These are phyloP conservation scores for Saururus chinensis DNA, from an alignment of 164 flowering plant genomes.

Conservation along the genomic window DNA sequence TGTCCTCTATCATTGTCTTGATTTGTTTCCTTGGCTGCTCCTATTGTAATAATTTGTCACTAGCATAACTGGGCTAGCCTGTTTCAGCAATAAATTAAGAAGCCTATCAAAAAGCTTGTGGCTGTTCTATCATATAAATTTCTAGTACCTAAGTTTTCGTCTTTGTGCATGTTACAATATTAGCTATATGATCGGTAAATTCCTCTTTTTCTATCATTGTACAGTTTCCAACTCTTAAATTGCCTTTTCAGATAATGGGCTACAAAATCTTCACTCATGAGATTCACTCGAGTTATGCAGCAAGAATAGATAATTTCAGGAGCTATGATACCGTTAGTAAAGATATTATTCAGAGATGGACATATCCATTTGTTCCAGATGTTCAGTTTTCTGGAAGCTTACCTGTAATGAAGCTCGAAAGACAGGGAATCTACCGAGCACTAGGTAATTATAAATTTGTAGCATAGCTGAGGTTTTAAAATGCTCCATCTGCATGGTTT, in stretches of 20 bases:
- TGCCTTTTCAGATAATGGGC: slow-evolving; percentile 68
- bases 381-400: slow-evolving; percentile 57
- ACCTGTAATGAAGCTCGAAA: slow-evolving; percentile 51
- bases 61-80: too few species aligned
- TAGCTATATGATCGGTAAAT: too few species aligned
- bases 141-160: too few species aligned
- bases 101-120: too few species aligned
- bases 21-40: too few species aligned
- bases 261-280: slow-evolving; percentile 90
- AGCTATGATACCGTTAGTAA: slow-evolving; percentile 89
- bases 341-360: slow-evolving; percentile 94
- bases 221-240: too few species aligned
- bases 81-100: too few species aligned
- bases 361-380: slow-evolving; percentile 91
- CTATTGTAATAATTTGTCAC: too few species aligned
- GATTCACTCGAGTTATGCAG: slow-evolving; percentile 88
- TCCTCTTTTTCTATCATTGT: too few species aligned
- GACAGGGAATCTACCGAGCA: slow-evolving; percentile 73
- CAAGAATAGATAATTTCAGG: slow-evolving; percentile 78
- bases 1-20: too few species aligned
- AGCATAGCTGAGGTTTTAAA: background rate
- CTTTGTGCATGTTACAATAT: too few species aligned
- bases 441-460: slow-evolving; percentile 36
- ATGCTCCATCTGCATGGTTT: background rate
- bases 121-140: too few species aligned